Percentiles rank a stretch among this genome's conserved stretches.
These are phyloP conservation scores for Kitagawia praeruptora DNA, from an alignment of 129 eudicot species.

Conservation along the genomic window DNA sequence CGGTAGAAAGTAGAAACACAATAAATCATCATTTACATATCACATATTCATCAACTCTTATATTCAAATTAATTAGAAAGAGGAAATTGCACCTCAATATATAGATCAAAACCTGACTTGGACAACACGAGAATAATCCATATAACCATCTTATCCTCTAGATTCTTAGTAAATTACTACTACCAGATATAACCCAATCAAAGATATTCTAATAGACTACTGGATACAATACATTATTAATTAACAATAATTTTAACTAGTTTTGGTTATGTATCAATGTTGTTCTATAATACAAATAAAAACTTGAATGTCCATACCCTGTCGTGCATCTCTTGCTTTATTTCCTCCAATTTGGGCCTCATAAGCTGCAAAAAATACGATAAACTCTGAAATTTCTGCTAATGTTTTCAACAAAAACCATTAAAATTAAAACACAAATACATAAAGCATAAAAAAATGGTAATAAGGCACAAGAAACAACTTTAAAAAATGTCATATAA, in stretches of 20 bases:
- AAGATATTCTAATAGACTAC: background rate
- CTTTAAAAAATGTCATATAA: background rate
- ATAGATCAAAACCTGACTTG: background rate
- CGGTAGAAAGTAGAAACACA: background rate
- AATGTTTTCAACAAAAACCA: background rate
- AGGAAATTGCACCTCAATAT: background rate
- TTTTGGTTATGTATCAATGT: background rate
- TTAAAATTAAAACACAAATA: background rate
- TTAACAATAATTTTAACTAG: background rate
- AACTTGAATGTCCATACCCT: conserved; percentile 40
- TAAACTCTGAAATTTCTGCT: conserved; percentile 8
- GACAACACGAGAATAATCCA: background rate
- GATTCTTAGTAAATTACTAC: background rate
- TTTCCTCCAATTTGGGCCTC: conserved; percentile 69
- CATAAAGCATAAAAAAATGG: background rate
- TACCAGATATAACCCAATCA: background rate
- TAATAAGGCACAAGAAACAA: background rate
- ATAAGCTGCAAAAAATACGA: conserved; percentile 49
- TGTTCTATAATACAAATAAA: background rate
- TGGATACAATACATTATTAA: background rate
- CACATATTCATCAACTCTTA: background rate
- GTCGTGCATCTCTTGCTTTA: conserved; percentile 69
- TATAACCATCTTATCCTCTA: background rate
- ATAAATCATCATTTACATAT: too few species aligned
- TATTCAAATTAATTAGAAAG: background rate